Conservation (phyloP, 1,284 basidiomycete genomes). For the Cryptococcus sp. region DNA sequence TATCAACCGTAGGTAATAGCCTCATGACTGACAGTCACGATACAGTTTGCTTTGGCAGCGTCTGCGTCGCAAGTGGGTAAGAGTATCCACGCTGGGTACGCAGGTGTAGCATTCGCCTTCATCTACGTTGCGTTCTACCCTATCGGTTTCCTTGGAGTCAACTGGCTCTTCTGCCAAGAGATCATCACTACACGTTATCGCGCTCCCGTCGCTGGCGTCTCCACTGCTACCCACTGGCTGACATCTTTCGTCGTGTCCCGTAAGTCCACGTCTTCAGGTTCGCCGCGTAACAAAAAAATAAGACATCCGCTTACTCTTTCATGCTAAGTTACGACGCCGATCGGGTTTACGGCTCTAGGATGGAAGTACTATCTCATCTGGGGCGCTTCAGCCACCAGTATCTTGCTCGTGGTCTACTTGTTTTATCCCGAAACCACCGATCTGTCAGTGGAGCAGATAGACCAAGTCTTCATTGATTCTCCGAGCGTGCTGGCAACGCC, state of each 20-base stretch:
- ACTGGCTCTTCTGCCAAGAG: slow-evolving; percentile 21
- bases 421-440: slow-evolving; percentile 35
- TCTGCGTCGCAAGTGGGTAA: too few relatives aligned
- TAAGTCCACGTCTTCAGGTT: too few relatives aligned
- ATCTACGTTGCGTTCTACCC: slow-evolving; percentile 20
- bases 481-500: too few relatives aligned
- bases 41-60: too few relatives aligned
- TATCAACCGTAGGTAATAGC: too few relatives aligned
- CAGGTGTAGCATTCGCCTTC: slow-evolving; percentile 19
- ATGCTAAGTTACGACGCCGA: slow-evolving; percentile 9
- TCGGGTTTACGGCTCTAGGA: slow-evolving; percentile 11
- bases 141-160: slow-evolving; percentile 18
- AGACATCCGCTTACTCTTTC: background rate
- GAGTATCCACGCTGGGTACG: slow-evolving; percentile 6
- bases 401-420: slow-evolving; percentile 29
- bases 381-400: too few relatives aligned
- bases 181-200: slow-evolving; percentile 10
- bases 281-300: too few relatives aligned
- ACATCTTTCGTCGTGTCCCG: too few relatives aligned
- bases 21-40: too few relatives aligned
- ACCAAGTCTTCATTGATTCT: slow-evolving; percentile 14
- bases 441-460: slow-evolving; percentile 30
- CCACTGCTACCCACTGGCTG: too few relatives aligned
- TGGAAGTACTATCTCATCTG: slow-evolving; percentile 18
- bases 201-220: too few relatives aligned